Conservation (phyloP, 228 moss, liverwort and hornwort genomes). For the Sphagnum fallax region DNA sequence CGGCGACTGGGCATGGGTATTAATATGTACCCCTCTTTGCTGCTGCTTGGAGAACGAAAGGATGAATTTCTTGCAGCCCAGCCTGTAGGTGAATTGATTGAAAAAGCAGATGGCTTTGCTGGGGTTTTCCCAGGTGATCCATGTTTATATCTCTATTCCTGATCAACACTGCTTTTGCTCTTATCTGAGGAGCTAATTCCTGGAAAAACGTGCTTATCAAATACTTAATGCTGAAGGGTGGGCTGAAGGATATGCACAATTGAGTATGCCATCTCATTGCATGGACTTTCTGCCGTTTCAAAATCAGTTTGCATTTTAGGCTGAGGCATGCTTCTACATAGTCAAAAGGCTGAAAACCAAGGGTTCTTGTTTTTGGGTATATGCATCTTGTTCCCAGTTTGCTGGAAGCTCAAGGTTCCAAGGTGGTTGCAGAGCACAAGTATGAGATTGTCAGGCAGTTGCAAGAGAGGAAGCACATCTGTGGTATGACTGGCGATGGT, state of each 20-base stretch:
- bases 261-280: neutral
- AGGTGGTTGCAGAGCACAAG: constrained; percentile 45
- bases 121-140: constrained; percentile 56
- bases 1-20: constrained; percentile 66
- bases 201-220: too few species aligned
- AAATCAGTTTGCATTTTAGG: neutral
- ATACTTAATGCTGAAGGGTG: too few species aligned
- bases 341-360: too few species aligned
- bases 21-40: constrained; percentile 64
- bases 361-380: neutral
- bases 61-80: constrained; percentile 12
- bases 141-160: neutral
- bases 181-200: too few species aligned
- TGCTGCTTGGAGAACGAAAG: constrained; percentile 27
- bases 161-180: neutral
- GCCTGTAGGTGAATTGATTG: constrained; percentile 59
- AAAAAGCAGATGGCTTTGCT: constrained; percentile 80
- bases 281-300: neutral
- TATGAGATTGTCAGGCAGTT: constrained; percentile 55
- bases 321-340: too few species aligned
- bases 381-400: neutral
- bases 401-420: neutral
- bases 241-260: too few species aligned
- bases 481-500: constrained; percentile 76
- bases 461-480: constrained; percentile 54